A percentile compares a stretch with the other conserved stretches of the same genome.
Conservation (phyloP, 2,329 filamentous ascomycete genomes). For the Xylariaceae sp. region DNA sequence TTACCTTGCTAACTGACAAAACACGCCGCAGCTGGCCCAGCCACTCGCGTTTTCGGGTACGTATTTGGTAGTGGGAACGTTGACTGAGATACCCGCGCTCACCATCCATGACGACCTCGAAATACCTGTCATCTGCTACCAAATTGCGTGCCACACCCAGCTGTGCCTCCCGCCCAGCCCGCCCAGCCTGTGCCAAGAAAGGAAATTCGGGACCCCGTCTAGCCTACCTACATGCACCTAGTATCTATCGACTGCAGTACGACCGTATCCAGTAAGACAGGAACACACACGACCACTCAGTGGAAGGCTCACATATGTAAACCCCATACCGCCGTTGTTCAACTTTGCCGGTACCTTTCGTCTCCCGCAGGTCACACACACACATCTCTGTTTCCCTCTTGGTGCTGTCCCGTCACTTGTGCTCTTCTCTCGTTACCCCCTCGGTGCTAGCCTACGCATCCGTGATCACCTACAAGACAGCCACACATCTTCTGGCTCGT, state of each 20-base stretch:
- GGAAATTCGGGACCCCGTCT: constrained; percentile 6
- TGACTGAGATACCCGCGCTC: too few relatives aligned
- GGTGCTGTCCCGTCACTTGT: not conserved
- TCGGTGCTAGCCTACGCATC: not conserved
- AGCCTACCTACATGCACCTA: constrained; percentile 1
- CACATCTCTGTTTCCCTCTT: too few relatives aligned
- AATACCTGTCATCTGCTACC: constrained; percentile 3
- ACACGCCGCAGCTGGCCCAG: too few relatives aligned
- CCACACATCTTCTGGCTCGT: constrained; percentile 9
- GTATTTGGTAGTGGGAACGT: too few relatives aligned
- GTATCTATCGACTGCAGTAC: not conserved
- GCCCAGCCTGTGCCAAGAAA: constrained; percentile 1
- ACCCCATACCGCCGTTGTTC: too few relatives aligned
- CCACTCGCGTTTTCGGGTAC: too few relatives aligned
- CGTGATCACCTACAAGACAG: constrained; percentile 7
- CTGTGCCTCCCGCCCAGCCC: not conserved
- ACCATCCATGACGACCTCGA: too few relatives aligned
- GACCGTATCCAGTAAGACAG: too few relatives aligned
- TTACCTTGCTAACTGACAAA: too few relatives aligned
- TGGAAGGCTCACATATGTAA: too few relatives aligned
- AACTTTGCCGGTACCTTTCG: not conserved
- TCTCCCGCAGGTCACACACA: not conserved
- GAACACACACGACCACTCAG: too few relatives aligned
- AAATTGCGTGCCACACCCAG: constrained; percentile 3
- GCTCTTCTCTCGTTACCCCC: not conserved